Base-by-base conservation (phyloP, 2,329 filamentous ascomycete species). In the Chaetothyriales sp. region DNA sequence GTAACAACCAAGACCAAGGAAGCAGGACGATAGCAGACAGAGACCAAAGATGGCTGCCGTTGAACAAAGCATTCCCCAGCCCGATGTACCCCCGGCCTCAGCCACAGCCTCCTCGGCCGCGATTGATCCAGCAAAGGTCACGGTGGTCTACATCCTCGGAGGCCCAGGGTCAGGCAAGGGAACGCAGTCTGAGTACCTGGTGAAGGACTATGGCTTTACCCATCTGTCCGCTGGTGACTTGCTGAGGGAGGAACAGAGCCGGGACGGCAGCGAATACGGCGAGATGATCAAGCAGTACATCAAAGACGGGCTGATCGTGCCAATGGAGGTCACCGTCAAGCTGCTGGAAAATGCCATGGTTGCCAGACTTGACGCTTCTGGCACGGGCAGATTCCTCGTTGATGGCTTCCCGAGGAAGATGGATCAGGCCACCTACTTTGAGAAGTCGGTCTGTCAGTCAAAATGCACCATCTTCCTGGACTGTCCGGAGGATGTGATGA, bases 291-390 rank as follows among this genome's bases (percentile, higher is more conserved):
- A 83, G 66, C 78, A 83, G 60, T 89, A 92, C 73, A 98, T 98
- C 75, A 86, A 84, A 64, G 83, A 98, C 66, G 92, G 92, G 53
- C 81, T 81, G 61, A 98, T 98, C 67, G 92, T 98, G 57, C 92
- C 92, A n/a, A 94, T 95, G 86, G 90, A 96, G 68, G 88, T 96
- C 48, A 98, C 92, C 4, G 84, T 98, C 53, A 83, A 89, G 62
- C 72, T 98, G 36, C 78, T 98, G 44, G 89, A 95, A 70, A 94
- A 95, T 68, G 87, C 89, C 52, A 96, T 98, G 86, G 76, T 75
- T 51, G 79, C 77, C 7, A 75, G 78, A 10, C 78, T 95, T 49
- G 64, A 73, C 51, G 69, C 74, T 51, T 22, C 49, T 8, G 52
- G 48, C 20, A 82, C 80, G 66, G 77, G 77, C 49, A 80, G 84